Conservation (phyloP, 2,329 filamentous ascomycete species). For the Pseudogymnoascus sp. region DNA sequence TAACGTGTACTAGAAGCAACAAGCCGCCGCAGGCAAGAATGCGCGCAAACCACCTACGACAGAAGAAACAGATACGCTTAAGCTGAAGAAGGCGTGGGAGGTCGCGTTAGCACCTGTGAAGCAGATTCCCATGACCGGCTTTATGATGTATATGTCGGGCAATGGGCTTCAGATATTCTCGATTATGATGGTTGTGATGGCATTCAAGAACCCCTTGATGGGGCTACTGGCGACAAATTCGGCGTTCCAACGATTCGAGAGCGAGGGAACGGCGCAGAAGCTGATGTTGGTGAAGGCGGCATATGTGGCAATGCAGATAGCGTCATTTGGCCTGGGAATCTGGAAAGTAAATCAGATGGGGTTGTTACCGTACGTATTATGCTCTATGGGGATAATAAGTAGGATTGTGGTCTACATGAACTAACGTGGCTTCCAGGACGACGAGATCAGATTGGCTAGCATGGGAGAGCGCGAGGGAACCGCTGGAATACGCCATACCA, state of each 20-base stretch:
- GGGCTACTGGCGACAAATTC: constrained; percentile 76
- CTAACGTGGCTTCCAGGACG: constrained; percentile 50
- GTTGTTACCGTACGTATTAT: constrained; percentile 68
- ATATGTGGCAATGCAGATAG: constrained; percentile 79
- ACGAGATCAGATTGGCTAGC: constrained; percentile 96
- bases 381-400: background rate
- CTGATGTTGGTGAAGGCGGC: constrained; percentile 79
- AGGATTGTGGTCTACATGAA: background rate
- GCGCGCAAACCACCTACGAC: constrained; percentile 61
- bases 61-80: constrained; percentile 88
- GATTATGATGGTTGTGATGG: constrained; percentile 99
- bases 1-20: constrained; percentile 30
- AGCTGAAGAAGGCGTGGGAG: constrained; percentile 99
- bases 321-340: constrained; percentile 76
- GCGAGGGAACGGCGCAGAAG: constrained; percentile 64
- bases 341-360: constrained; percentile 99
- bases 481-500: constrained; percentile 28
- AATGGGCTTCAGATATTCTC: constrained; percentile 98
- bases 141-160: constrained; percentile 99
- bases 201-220: constrained; percentile 92
- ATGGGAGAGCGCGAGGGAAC: constrained; percentile 58
- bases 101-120: constrained; percentile 90
- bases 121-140: constrained; percentile 91
- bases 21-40: constrained; percentile 31
- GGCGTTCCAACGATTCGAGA: constrained; percentile 88